Evolutionary conservation across 2,329 filamentous ascomycete genomes (phyloP).

Genomic region (Aspergillus fischeri): DNA sequence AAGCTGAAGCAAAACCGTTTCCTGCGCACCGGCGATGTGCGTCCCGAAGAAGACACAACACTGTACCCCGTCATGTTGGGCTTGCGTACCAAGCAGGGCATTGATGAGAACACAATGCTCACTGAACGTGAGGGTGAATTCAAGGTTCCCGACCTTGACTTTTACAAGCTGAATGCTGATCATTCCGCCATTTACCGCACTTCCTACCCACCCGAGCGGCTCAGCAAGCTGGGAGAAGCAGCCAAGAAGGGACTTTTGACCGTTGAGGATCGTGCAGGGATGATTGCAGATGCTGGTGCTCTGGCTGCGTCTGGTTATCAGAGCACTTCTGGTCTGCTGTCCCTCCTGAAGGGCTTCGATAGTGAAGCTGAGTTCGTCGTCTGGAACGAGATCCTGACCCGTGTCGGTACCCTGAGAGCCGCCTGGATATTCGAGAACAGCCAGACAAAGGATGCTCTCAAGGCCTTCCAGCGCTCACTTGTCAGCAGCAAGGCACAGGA

Average conservation of each 20-base stretch:
- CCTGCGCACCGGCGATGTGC: constrained; percentile 85
- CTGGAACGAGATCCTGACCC: constrained; percentile 85
- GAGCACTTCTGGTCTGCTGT: constrained; percentile 84
- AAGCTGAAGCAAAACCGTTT: constrained; percentile 93
- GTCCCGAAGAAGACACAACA: constrained; percentile 84
- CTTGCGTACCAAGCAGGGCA: constrained; percentile 75
- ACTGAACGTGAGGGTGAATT: constrained; percentile 70
- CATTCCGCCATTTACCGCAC: constrained; percentile 92
- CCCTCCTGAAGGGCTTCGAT: constrained; percentile 78
- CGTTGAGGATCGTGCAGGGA: constrained; percentile 88
- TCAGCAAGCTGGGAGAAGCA: constrained; percentile 81
- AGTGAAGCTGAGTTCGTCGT: constrained; percentile 84
- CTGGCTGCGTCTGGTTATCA: constrained; percentile 87
- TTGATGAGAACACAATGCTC: constrained; percentile 73
- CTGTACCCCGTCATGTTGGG: constrained; percentile 88
- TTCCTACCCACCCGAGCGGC: constrained; percentile 75
- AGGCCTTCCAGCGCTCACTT: constrained; percentile 76
- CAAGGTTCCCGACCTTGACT: constrained; percentile 73
- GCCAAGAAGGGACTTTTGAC: constrained; percentile 75
- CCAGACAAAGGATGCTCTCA: constrained; percentile 66
- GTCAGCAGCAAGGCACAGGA: constrained; percentile 76
- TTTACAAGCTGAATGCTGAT: constrained; percentile 96
- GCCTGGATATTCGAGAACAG: constrained; percentile 88
- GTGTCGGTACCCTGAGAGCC: constrained; percentile 71
- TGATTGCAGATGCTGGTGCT: constrained; percentile 90